These are phyloP conservation scores for Metarhizium anisopliae DNA, from an alignment of 2,329 filamentous ascomycete species.

Conservation along the genomic window DNA sequence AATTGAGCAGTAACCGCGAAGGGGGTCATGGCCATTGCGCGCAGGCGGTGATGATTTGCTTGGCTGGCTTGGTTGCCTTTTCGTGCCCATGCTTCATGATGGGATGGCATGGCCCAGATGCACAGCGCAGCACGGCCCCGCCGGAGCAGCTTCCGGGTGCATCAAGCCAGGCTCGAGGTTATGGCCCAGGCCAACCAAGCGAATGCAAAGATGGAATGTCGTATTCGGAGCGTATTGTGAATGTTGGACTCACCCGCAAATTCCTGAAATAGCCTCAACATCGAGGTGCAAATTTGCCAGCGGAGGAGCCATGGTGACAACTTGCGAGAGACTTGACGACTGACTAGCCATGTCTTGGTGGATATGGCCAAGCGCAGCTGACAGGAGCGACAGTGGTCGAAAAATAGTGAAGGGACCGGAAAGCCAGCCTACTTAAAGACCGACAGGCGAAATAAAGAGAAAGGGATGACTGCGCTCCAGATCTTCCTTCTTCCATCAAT, in stretches of 20 bases:
- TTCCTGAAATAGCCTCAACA: constrained; percentile 84
- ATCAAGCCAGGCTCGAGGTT: background rate
- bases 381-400: background rate
- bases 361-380: background rate
- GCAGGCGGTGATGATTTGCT: background rate
- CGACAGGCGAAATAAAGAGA: background rate
- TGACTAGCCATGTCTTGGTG: background rate
- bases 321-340: background rate
- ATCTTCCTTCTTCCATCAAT: background rate
- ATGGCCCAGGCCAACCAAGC: background rate
- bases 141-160: background rate
- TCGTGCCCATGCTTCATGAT: background rate
- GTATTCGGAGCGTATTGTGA: background rate
- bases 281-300: constrained; percentile 60
- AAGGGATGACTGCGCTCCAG: background rate
- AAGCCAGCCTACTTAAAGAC: background rate
- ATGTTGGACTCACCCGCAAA: constrained; percentile 58
- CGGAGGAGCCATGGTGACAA: constrained; percentile 40
- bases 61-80: background rate
- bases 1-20: background rate
- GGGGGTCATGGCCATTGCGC: too few species aligned
- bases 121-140: background rate
- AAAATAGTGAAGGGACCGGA: background rate
- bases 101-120: background rate
- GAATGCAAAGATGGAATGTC: background rate